A percentile compares a stretch with the other conserved stretches of the same genome.
Evolutionary conservation across 306 rosid species (phyloP).

Genomic region (Clitoria ternatea): DNA sequence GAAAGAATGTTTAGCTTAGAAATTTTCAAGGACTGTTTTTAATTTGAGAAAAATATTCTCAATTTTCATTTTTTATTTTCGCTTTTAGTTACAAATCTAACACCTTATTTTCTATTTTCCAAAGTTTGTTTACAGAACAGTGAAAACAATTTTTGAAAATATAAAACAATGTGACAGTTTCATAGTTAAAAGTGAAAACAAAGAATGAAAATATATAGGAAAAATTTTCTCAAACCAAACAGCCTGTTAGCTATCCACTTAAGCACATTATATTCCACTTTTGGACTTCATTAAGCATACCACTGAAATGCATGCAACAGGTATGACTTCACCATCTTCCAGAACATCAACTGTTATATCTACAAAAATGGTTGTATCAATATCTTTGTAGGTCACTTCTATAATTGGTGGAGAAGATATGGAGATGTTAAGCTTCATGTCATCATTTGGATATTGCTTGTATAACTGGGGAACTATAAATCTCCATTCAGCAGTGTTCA

Average conservation of each 20-base stretch:
- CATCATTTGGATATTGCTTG: constrained; percentile 63
- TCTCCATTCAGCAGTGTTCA: constrained; percentile 79
- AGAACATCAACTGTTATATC: constrained; percentile 58
- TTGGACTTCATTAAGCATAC: constrained; percentile 40
- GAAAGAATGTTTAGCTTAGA: neutral
- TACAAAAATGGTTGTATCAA: constrained; percentile 37
- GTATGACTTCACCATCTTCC: constrained; percentile 48
- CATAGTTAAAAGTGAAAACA: too few relatives aligned
- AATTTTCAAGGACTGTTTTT: too few relatives aligned
- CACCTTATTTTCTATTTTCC: too few relatives aligned
- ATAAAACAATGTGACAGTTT: too few relatives aligned
- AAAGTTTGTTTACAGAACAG: too few relatives aligned
- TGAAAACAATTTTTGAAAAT: too few relatives aligned
- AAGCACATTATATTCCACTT: neutral
- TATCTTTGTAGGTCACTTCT: constrained; percentile 40
- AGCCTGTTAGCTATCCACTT: neutral
- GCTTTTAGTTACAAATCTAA: too few relatives aligned
- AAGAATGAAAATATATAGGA: too few relatives aligned
- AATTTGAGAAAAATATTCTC: too few relatives aligned
- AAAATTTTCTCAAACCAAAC: too few relatives aligned
- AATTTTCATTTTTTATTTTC: too few relatives aligned
- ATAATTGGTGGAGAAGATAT: constrained; percentile 64
- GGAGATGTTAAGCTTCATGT: constrained; percentile 60
- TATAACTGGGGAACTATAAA: constrained; percentile 70
- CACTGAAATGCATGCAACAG: constrained; percentile 74